Evolutionary conservation across 441 rosid genomes (phyloP), one percentile per base, ranked within the genome.

Genomic region (Corymbia citriodora): DNA sequence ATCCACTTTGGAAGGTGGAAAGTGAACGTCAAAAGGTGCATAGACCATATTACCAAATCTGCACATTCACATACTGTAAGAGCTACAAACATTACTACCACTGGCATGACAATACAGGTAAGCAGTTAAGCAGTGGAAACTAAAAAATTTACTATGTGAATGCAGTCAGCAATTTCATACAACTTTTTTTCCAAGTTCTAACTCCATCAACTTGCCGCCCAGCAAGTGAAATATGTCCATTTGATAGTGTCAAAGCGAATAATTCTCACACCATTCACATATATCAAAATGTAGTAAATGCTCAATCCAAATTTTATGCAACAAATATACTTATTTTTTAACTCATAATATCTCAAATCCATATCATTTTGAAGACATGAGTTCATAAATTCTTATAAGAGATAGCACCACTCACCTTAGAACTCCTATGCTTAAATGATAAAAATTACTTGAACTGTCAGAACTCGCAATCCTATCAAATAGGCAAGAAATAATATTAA

Each of bases 31-130:
- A 92, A 98, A 96, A 82, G 99, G 95, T 53, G 99, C 99, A 91
- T 98, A 98, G 88, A 98, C 99, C 99, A 97, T 97, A 89, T 94
- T 95, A 87, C 99, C 99, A 87, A 96, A 97, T 89, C 99, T 98
- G 95, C 94, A 95, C 25, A 89, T 59, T 50, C 50, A 74, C 72
- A 94, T 23, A 79, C n/a, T 12, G 52, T 79, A 45, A 79, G 85
- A 79, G 17, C 85, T 45, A 45, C 85, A 79, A 36, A 74, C 6
- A 74, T 74, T 40, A 40, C n/a, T 74, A 40, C 9, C 3, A 40
- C 85, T 2, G 52, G 85, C 50, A 74, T 23, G 52, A 74, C 29
- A 40, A 79, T 29, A 79, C 50, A 79, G 52, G 50, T 45, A 45
- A 79, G 85, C 52, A 79, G 85, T 25, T 12, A 40, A 79, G 85